Evolutionary conservation across 345 rosid genomes (phyloP).

Genomic region (Reutealis trisperma): DNA sequence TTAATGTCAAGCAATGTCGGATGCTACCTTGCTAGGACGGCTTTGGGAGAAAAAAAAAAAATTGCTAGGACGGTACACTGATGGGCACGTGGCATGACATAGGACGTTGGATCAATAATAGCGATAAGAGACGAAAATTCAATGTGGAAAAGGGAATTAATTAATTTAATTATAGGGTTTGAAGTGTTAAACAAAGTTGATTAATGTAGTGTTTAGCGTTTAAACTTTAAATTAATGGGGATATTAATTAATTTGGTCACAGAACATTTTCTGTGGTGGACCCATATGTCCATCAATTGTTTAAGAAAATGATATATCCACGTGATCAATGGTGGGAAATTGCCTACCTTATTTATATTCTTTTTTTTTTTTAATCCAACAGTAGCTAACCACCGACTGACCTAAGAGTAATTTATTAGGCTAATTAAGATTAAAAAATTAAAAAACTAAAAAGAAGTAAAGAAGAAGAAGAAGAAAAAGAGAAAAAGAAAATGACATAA

Average conservation of each 20-base stretch:
- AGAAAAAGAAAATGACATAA: not conserved
- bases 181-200: not conserved
- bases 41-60: too few species aligned
- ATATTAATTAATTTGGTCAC: not conserved
- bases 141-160: not conserved
- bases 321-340: slow-evolving; percentile 39
- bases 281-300: slow-evolving; percentile 24
- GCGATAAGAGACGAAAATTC: not conserved
- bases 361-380: not conserved
- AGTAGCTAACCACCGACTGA: slow-evolving; percentile 11
- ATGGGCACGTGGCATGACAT: not conserved
- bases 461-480: not conserved
- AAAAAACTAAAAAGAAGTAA: too few species aligned
- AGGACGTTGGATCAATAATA: slow-evolving; percentile 8
- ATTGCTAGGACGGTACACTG: not conserved
- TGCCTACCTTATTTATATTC: slow-evolving; percentile 19
- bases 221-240: not conserved
- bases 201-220: not conserved
- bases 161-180: not conserved
- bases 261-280: slow-evolving; percentile 25
- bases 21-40: not conserved
- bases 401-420: not conserved
- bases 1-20: slow-evolving; percentile 21
- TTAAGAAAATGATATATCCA: slow-evolving; percentile 35
- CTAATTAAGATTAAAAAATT: not conserved